Conservation (phyloP, 148 eudicot genomes). For the Dianthus caryophyllus region DNA sequence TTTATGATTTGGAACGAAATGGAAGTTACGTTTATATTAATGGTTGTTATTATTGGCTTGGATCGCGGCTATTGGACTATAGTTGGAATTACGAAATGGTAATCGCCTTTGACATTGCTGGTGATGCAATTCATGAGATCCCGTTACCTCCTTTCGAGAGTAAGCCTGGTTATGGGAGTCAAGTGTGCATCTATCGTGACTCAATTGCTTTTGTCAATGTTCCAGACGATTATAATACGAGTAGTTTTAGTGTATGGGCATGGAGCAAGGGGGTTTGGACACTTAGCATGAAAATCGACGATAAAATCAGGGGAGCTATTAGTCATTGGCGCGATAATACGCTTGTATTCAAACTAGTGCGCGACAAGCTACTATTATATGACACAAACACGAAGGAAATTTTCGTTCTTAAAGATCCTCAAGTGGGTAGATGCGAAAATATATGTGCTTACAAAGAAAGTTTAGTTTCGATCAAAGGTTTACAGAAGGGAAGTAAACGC, state of each 20-base stretch:
- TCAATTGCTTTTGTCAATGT: slow-evolving; percentile 8
- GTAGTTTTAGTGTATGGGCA: neutral
- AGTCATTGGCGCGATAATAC: slow-evolving; percentile 14
- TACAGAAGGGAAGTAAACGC: neutral
- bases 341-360: neutral
- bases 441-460: slow-evolving; percentile 12
- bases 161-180: neutral
- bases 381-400: slow-evolving; percentile 12
- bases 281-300: neutral
- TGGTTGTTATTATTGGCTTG: slow-evolving; percentile 19
- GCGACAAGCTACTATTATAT: neutral
- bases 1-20: neutral
- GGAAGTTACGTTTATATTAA: slow-evolving; percentile 6
- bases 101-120: slow-evolving; percentile 5
- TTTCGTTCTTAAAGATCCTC: neutral
- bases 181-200: slow-evolving; percentile 1
- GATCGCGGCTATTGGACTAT: neutral
- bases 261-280: slow-evolving; percentile 8
- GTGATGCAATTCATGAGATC: neutral
- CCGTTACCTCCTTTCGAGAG: neutral
- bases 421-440: neutral
- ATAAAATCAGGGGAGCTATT: neutral
- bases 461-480: slow-evolving; percentile 4
- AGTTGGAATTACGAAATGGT: neutral
- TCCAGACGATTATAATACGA: neutral